These are phyloP conservation scores for Fusarium kyushuense DNA, from an alignment of 2,329 filamentous ascomycete species.

Conservation along the genomic window DNA sequence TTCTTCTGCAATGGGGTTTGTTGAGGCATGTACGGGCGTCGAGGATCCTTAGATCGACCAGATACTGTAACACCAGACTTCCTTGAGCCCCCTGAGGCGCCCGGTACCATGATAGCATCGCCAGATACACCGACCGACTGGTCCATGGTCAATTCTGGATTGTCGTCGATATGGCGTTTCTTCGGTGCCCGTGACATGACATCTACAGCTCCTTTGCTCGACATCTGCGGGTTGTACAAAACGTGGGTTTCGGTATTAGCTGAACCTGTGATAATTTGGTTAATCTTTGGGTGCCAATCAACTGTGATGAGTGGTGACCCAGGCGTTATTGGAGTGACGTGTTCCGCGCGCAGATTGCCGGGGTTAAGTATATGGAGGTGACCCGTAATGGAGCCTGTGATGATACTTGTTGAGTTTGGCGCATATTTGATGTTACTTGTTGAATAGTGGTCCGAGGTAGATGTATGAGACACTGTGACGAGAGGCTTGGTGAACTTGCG, in stretches of 20 bases:
- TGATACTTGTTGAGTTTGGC: slow-evolving; percentile 83
- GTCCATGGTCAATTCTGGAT: slow-evolving; percentile 87
- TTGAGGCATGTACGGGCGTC: slow-evolving; percentile 84
- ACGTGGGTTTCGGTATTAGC: slow-evolving; percentile 91
- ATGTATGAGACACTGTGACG: slow-evolving; percentile 80
- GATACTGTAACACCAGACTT: slow-evolving; percentile 80
- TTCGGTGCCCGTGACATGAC: slow-evolving; percentile 96
- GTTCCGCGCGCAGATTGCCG: slow-evolving; percentile 86
- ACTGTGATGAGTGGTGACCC: slow-evolving; percentile 85
- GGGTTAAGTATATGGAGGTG: slow-evolving; percentile 94
- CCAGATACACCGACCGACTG: slow-evolving; percentile 83
- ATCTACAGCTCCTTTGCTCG: slow-evolving; percentile 82
- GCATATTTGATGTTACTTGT: slow-evolving; percentile 92
- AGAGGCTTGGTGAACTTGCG: slow-evolving; percentile 94
- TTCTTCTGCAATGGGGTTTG: slow-evolving; percentile 91
- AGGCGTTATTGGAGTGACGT: slow-evolving; percentile 89
- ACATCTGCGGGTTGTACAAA: slow-evolving; percentile 89
- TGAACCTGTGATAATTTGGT: slow-evolving; percentile 95
- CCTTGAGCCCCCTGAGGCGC: slow-evolving; percentile 65
- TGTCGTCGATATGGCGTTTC: slow-evolving; percentile 94
- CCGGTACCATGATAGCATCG: slow-evolving; percentile 81
- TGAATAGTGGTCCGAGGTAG: slow-evolving; percentile 85
- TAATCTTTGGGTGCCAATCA: slow-evolving; percentile 92
- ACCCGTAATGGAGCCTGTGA: slow-evolving; percentile 88
- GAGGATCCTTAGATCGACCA: slow-evolving; percentile 80